Conservation (phyloP, 1,284 basidiomycete genomes). For the Trichosporon sp. region DNA sequence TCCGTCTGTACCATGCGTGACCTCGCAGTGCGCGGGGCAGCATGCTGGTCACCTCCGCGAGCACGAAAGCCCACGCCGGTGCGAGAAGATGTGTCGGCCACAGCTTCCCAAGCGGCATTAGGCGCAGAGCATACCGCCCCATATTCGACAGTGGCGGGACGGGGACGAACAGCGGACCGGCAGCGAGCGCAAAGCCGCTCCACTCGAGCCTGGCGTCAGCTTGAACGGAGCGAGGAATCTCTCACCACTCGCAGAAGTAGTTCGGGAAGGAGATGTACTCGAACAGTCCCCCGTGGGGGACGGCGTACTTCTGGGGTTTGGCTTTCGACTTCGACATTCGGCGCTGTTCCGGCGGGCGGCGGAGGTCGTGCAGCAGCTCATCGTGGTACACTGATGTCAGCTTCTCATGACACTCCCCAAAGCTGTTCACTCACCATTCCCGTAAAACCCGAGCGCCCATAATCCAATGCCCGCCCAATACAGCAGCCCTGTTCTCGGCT, state of each 20-base stretch:
- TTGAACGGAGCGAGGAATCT: too few relatives aligned
- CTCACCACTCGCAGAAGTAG: conserved; percentile 78
- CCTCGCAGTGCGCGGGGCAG: conserved; percentile 74
- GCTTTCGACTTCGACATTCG: conserved; percentile 38
- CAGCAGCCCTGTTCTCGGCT: conserved; percentile 16
- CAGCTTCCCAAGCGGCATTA: conserved; percentile 18
- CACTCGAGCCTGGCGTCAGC: conserved; percentile 68
- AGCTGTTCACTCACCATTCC: conserved; percentile 61
- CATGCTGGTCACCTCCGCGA: conserved; percentile 73
- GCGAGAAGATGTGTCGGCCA: conserved; percentile 55
- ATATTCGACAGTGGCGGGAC: conserved; percentile 24
- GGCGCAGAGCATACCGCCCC: not conserved
- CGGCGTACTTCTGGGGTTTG: conserved; percentile 63
- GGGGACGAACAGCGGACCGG: conserved; percentile 35
- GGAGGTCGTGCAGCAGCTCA: conserved; percentile 77
- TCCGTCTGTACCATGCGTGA: conserved; percentile 75
- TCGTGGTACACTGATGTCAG: conserved; percentile 69
- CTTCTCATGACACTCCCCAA: not conserved
- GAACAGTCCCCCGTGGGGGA: conserved; percentile 81
- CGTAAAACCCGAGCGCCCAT: conserved; percentile 71
- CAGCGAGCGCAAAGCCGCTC: conserved; percentile 73
- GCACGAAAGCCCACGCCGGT: conserved; percentile 75
- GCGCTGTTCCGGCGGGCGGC: conserved; percentile 53
- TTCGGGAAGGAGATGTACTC: conserved; percentile 83
- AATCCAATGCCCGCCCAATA: conserved; percentile 69